Base-by-base conservation (phyloP, 768 basidiomycete species). In the Nidula microcarpa region DNA sequence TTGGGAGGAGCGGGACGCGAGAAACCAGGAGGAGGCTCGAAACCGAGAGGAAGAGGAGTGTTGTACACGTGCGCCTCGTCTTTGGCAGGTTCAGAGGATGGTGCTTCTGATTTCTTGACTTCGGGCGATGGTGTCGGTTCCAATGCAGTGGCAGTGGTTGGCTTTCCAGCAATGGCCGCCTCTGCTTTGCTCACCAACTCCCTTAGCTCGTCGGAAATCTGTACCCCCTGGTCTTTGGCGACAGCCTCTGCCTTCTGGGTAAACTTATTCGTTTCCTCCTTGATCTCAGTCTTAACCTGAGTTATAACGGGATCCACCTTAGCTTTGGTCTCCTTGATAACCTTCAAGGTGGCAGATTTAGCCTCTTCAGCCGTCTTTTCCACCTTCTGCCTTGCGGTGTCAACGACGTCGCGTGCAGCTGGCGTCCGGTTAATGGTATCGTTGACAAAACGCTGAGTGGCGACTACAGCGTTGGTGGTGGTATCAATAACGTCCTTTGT, bases 11-110 rank as follows among this genome's bases (percentile, higher is more conserved):
- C 58, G 10, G 89, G 85, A 37, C 85, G 78, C 52, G 79, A 75
- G 67, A 84, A 98, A 16, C 96, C 96, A 18, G 92, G 92, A 34
- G 96, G 95, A 8, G 89, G 92, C 68, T 98, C 94, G 66, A 91
- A 92, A 10, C 94, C 96, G 49, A 99, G 70, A n/a, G 96, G 97
- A 18, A 98, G 76, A 5, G 87, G 86, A 14, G 71, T 79, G 44
- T 73, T 69, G 64, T 96, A 96, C 16, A 88, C 72, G 44, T 72
- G 71, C 33, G 57, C 53, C 53, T 61, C 32, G 10, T 48, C 35
- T 33, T 59, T 35, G 47, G 57, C 39, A 33, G 53, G 49, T 43
- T 53, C 51, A 5, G 65, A 56, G 8, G 57, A 54, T n/a, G 68
- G 45, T n/a, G n/a, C n/a, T 17, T 39, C 33, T 33, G 60, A 45